Conservation (phyloP, 768 basidiomycete genomes). For the Hericium rajendrae region DNA sequence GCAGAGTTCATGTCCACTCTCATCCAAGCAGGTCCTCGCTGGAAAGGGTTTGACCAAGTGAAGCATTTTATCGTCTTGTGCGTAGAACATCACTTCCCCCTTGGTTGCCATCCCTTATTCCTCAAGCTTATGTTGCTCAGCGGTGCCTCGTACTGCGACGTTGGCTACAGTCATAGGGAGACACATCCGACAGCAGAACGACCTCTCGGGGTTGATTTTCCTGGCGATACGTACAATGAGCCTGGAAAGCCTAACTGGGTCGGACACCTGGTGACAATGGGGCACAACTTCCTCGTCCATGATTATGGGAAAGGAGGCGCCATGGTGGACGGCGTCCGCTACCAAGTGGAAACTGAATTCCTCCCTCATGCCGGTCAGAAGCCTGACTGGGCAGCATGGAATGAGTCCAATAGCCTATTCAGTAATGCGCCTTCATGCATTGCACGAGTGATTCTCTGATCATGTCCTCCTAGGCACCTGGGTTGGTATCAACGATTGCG, state of each 20-base stretch:
- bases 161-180: constrained; percentile 17
- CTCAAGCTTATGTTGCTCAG: constrained; percentile 20
- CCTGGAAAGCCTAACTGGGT: constrained; percentile 49
- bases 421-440: constrained; percentile 4
- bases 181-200: constrained; percentile 27
- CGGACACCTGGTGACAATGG: constrained; percentile 37
- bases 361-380: constrained; percentile 20
- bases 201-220: constrained; percentile 43
- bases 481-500: constrained; percentile 63
- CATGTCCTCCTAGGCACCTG: constrained; percentile 36
- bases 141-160: constrained; percentile 53
- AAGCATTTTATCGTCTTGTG: constrained; percentile 46
- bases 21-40: background rate
- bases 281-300: constrained; percentile 38
- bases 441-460: too few relatives aligned
- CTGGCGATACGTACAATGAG: constrained; percentile 41
- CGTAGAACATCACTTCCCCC: constrained; percentile 9
- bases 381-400: constrained; percentile 20
- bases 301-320: constrained; percentile 51
- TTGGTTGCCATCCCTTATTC: too few relatives aligned
- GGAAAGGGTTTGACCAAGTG: constrained; percentile 30
- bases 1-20: background rate
- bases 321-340: constrained; percentile 29
- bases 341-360: constrained; percentile 34
- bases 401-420: constrained; percentile 16